A percentile compares a stretch with the other conserved stretches of the same genome.
These are phyloP conservation scores for Fusarium temperatum DNA, from an alignment of 2,329 filamentous ascomycete species.

Conservation along the genomic window DNA sequence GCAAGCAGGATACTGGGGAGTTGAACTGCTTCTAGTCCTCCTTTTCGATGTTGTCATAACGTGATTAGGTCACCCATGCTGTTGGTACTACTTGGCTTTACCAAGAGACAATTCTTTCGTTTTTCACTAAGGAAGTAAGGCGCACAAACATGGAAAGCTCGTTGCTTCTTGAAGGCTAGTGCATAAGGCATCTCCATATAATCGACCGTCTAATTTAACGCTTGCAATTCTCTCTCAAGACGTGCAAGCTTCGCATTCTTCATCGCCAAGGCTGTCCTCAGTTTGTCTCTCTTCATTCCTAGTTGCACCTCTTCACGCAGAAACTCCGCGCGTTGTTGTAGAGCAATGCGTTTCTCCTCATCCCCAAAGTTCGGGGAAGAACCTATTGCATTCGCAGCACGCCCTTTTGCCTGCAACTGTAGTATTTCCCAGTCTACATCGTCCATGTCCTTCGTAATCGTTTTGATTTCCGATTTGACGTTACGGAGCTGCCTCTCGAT, in stretches of 20 bases:
- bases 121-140: fast-evolving
- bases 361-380: background rate
- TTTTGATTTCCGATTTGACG: background rate
- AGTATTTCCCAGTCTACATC: background rate
- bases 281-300: background rate
- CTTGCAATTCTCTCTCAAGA: background rate
- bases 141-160: too few species aligned
- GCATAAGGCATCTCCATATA: fast-evolving
- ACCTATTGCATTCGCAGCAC: background rate
- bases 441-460: background rate
- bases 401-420: background rate
- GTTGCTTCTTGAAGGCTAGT: fast-evolving
- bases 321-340: background rate
- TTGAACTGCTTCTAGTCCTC: background rate
- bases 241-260: background rate
- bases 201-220: background rate
- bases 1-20: background rate
- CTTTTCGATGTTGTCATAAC: background rate
- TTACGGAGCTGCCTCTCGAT: background rate
- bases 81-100: background rate
- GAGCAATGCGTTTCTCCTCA: background rate
- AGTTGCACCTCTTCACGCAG: background rate
- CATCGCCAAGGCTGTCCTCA: too few species aligned
- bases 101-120: too few species aligned
- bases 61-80: background rate